Conservation (phyloP, 1,284 basidiomycete genomes). For the Ceratobasidium sp. region DNA sequence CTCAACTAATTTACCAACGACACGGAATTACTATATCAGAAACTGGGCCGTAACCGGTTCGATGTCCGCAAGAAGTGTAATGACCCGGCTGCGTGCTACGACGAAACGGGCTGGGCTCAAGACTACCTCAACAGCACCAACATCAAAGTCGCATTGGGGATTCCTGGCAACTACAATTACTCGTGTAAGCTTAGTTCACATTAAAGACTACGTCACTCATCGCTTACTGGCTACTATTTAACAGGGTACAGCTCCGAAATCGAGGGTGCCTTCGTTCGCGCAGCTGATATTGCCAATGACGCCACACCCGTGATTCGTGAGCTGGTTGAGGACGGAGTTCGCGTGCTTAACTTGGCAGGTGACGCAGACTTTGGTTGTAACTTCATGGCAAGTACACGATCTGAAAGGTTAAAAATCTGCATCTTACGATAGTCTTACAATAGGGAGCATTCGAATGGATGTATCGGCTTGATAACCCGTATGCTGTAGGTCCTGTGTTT, state of each 20-base stretch:
- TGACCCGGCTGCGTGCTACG: slow-evolving; percentile 2
- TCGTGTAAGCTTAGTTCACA: neutral
- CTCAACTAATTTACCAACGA: neutral
- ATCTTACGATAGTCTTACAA: neutral
- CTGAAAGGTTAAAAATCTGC: neutral
- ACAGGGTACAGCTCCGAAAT: slow-evolving; percentile 26
- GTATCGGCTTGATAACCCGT: slow-evolving; percentile 28
- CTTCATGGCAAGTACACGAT: slow-evolving; percentile 20
- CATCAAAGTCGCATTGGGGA: slow-evolving; percentile 28
- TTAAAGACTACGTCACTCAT: neutral
- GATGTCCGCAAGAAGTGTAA: slow-evolving; percentile 36
- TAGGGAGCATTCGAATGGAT: slow-evolving; percentile 39
- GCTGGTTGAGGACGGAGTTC: slow-evolving; percentile 34
- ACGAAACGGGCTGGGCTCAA: slow-evolving; percentile 31
- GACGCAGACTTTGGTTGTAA: slow-evolving; percentile 41
- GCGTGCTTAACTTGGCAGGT: slow-evolving; percentile 32
- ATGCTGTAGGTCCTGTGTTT: neutral
- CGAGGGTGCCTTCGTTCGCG: slow-evolving; percentile 10
- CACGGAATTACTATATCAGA: neutral
- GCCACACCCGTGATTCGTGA: slow-evolving; percentile 34
- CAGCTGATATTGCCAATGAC: slow-evolving; percentile 32
- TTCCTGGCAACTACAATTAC: slow-evolving; percentile 20
- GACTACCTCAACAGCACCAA: slow-evolving; percentile 26
- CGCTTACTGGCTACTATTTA: neutral
- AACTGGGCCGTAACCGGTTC: slow-evolving; percentile 11